A percentile compares a stretch with the other conserved stretches of the same genome.
Evolutionary conservation across 2,329 filamentous ascomycete genomes (phyloP).

Genomic region (Cladophialophora exuberans): DNA sequence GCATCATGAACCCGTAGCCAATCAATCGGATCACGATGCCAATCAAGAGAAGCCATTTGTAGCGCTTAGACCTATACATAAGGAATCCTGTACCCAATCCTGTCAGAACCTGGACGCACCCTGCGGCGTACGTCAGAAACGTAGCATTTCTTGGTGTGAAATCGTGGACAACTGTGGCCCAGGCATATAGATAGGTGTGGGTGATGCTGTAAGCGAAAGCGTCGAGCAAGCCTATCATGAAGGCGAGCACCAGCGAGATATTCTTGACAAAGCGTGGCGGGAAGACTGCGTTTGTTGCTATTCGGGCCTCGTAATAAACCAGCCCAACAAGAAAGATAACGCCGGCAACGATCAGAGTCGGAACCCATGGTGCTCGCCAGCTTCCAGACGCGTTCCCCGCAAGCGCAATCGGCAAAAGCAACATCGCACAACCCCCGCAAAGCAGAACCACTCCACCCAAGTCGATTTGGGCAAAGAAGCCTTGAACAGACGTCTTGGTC

Average conservation of each 20-base stretch:
- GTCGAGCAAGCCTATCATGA: slow-evolving; percentile 48
- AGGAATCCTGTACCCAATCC: slow-evolving; percentile 46
- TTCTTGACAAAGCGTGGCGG: slow-evolving; percentile 52
- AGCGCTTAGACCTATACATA: slow-evolving; percentile 49
- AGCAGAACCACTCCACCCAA: slow-evolving; percentile 51
- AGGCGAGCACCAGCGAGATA: slow-evolving; percentile 46
- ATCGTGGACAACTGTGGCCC: slow-evolving; percentile 49
- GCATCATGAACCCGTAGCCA: slow-evolving; percentile 57
- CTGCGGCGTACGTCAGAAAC: slow-evolving; percentile 45
- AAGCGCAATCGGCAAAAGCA: slow-evolving; percentile 54
- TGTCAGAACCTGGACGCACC: slow-evolving; percentile 49
- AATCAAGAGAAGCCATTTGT: slow-evolving; percentile 52
- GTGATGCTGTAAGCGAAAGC: slow-evolving; percentile 49
- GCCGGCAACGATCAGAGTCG: slow-evolving; percentile 50
- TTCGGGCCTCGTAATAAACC: slow-evolving; percentile 52
- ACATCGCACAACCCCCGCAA: slow-evolving; percentile 51
- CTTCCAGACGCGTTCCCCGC: slow-evolving; percentile 45
- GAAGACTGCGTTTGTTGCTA: slow-evolving; percentile 51
- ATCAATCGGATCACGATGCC: slow-evolving; percentile 49
- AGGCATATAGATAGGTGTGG: slow-evolving; percentile 55
- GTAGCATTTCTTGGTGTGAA: slow-evolving; percentile 47
- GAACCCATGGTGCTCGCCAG: slow-evolving; percentile 53
- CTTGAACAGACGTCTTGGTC: slow-evolving; percentile 33
- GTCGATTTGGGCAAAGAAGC: slow-evolving; percentile 42
- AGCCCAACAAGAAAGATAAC: slow-evolving; percentile 46